Conservation (phyloP, 257 asterid species). For the Penstemon barbatus region DNA sequence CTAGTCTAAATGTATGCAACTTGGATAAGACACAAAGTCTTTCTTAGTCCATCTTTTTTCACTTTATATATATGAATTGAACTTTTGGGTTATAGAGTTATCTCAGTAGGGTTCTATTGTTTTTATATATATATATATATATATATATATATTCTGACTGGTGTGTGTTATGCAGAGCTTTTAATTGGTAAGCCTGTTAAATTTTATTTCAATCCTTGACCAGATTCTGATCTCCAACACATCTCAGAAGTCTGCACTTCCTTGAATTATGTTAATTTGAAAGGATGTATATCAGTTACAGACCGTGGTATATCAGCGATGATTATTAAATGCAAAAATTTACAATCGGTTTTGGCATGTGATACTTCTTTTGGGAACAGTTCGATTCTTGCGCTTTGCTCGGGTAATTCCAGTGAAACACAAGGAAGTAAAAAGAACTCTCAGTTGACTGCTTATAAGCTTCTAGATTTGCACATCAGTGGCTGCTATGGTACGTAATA, state of each 20-base stretch:
- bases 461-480: constrained; percentile 65
- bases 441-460: constrained; percentile 43
- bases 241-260: constrained; percentile 60
- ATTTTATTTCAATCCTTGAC: constrained; percentile 27
- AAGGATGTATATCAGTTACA: constrained; percentile 70
- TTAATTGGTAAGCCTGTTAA: constrained; percentile 3
- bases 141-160: not conserved
- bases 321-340: constrained; percentile 56
- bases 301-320: constrained; percentile 69
- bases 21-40: not conserved
- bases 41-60: not conserved
- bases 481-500: constrained; percentile 67
- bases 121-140: no score
- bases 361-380: constrained; percentile 69
- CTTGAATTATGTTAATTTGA: constrained; percentile 62
- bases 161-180: constrained; percentile 18
- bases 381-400: constrained; percentile 66
- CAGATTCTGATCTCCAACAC: constrained; percentile 66
- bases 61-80: not conserved
- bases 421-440: constrained; percentile 31
- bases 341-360: constrained; percentile 66
- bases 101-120: no score
- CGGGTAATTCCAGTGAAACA: constrained; percentile 35
- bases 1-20: not conserved
- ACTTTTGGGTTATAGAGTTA: constrained; percentile 5